Evolutionary conservation across 1,284 basidiomycete genomes (phyloP), one percentile per base, ranked within the genome.

Genomic region (Trichosporon asahii): DNA sequence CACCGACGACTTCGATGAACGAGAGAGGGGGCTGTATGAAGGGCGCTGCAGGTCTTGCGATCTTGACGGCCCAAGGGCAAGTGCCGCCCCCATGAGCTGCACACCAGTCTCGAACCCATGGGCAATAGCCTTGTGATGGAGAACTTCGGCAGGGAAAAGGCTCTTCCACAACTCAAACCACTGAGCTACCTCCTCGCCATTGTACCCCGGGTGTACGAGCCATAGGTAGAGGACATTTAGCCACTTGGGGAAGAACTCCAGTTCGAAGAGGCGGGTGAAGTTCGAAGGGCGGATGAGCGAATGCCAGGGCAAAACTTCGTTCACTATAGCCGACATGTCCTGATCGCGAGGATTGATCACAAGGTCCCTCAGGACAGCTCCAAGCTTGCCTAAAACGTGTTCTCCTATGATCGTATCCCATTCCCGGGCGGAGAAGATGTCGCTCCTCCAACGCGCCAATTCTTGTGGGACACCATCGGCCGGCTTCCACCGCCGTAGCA

Each of bases 171-270:
- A 91, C 3, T 87, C 76, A 74, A 87, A 95, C 96, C 97, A 98
- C 72, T 90, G 88, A 0, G 91, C 92, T 3, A 99, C 92, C 82
- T 99, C 94, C 75, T 91, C 92, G 75, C 92, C 90, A 82, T 90
- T 94, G 76, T 90, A 90, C 31, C 85, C 87, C 0, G 93, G 90
- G 79, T 94, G 91, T 12, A 90, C 86, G 66, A 99, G 89, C 97
- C 95, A 98, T 53, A 92, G 83, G 77, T 94, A 90, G 44, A 99
- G 85, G n/a, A 92, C 89, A 57, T 93, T 89, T 65, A 99, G 86
- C 95, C 95, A 99, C 79, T 95, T 95, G 1, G 93, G 92, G 87
- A 98, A 97, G 85, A 99, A 96, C 77, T 94, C 94, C 8, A 88
- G 87, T 80, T 95, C 92, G 73, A 98, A 84, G 7, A 98, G 83